Evolutionary conservation across 2,329 filamentous ascomycete genomes (phyloP), one percentile per base, ranked within the genome.

Genomic region (Sarocladiaceae sp.): DNA sequence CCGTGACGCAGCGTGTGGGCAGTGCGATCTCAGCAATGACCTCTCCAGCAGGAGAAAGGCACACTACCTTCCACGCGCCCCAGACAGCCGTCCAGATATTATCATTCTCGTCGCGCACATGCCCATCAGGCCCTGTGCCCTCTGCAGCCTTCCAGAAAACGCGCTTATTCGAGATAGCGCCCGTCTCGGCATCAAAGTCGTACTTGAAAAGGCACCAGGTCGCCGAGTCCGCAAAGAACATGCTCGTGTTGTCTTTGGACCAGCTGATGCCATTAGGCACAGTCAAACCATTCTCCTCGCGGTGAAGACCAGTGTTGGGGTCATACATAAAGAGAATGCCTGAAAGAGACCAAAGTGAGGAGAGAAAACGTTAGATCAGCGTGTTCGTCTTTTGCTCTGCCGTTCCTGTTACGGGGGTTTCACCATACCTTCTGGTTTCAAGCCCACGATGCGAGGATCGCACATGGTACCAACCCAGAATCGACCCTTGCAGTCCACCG

Each of bases 81-180:
- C 52, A 56, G 25, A 58, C 44, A 5, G 57, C 57, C 13, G 54
- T 53, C 57, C 57, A 58, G 17, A 58, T 31, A 29, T 58, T 55
- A 3, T 54, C 57, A 5, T 57, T 35, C 15, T 48, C 52, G 33
- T 58, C 57, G 29, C 50, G 53, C 10, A 54, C 51, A 42, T 57
- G 57, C 7, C 55, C 57, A 35, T 58, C 55, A 5, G 55, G 55
- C 13, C 57, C 55, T 5, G 53, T 53, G 11, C 55, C 57, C 29
- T 58, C 52, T 12, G 55, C 55, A 25, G 52, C 29, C 18, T 52
- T 22, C 46, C 53, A 55, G 55, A 56, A 54, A 2, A 51, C 17
- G 13, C 37, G 52, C 52, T 54, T 54, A 18, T 54, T 52, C 2
- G 52, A 50, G 8, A 56, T 52, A 12, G 23, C 28, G 6, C 54